phyloP scores from a whole-genome alignment of 148 eudicot species.

The Camellia japonica region DNA sequence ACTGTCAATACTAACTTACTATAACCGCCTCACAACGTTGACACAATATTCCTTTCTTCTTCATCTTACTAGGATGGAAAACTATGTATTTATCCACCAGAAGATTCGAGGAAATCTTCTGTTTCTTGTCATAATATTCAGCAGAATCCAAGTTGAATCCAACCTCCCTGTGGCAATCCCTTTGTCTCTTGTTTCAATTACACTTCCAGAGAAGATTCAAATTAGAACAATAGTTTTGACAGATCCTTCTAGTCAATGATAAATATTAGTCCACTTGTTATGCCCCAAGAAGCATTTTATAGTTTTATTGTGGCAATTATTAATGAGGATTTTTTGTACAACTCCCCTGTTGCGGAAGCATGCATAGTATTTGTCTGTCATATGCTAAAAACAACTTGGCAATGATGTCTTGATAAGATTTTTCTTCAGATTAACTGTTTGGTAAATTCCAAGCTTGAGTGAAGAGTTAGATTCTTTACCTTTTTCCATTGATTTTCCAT shows the following conservation, averaged over 20 bases:
- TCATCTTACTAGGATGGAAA: not conserved
- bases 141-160: not conserved
- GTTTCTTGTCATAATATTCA: not conserved
- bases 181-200: not conserved
- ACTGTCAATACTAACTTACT: not conserved
- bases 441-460: not conserved
- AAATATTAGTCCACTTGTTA: not conserved
- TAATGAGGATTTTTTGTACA: not conserved
- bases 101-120: not conserved
- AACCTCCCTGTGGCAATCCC: not conserved
- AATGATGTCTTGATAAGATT: not conserved
- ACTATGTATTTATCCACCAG: not conserved
- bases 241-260: not conserved
- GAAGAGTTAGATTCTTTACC: not conserved
- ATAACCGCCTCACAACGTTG: too few relatives aligned
- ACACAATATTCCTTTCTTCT: not conserved
- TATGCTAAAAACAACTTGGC: not conserved
- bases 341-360: not conserved
- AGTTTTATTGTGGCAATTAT: not conserved
- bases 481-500: not conserved
- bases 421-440: not conserved
- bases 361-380: not conserved
- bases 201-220: not conserved
- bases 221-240: not conserved
- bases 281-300: not conserved